Conservation (phyloP, 177 flowering plant species). For the Vitis hybrid region DNA sequence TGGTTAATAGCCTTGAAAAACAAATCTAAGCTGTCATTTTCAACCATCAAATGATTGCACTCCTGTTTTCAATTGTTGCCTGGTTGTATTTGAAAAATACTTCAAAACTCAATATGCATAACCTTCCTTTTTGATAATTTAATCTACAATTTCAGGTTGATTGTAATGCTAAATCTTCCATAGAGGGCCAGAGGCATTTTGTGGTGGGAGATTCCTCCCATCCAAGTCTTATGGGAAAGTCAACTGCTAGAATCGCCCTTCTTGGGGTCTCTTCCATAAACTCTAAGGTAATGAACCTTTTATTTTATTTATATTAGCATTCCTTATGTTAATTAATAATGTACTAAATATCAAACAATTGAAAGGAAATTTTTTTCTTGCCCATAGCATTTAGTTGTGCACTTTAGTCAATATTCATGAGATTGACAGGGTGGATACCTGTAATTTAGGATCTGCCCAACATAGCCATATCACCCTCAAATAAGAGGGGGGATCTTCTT, state of each 20-base stretch:
- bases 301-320: background rate
- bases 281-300: constrained; percentile 34
- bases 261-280: constrained; percentile 42
- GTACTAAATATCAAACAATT: too few relatives aligned
- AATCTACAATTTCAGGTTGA: constrained; percentile 36
- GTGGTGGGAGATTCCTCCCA: constrained; percentile 26
- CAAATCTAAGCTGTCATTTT: too few relatives aligned
- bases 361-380: too few relatives aligned
- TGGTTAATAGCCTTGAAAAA: too few relatives aligned
- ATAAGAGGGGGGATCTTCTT: constrained; percentile 67
- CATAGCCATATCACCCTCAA: constrained; percentile 31
- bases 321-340: too few relatives aligned
- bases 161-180: constrained; percentile 21
- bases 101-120: too few relatives aligned
- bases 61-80: background rate
- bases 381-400: too few relatives aligned
- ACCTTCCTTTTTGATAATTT: constrained; percentile 11
- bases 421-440: too few relatives aligned
- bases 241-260: constrained; percentile 67
- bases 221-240: constrained; percentile 40
- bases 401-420: too few relatives aligned
- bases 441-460: too few relatives aligned
- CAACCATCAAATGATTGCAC: too few relatives aligned
- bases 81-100: background rate
- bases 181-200: constrained; percentile 32